These are phyloP conservation scores for Phytophthora capsici DNA, from an alignment of 352 stramenopile species.

Conservation along the genomic window DNA sequence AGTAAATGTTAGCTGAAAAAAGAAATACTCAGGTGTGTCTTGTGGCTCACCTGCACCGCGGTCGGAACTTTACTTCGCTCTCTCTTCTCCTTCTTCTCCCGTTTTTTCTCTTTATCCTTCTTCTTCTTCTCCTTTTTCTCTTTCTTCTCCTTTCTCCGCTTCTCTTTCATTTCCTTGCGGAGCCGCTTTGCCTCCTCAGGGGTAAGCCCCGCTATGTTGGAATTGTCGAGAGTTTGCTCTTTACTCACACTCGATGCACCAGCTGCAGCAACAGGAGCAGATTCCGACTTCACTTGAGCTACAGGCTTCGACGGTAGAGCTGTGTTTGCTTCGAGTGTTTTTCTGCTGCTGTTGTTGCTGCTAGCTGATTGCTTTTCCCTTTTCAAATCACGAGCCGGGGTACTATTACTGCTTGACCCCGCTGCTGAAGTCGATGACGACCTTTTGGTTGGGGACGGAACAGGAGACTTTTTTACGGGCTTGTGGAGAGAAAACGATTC, in stretches of 20 bases:
- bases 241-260: slow-evolving; percentile 17
- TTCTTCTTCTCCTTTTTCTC: slow-evolving; percentile 81
- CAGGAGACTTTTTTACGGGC: slow-evolving; percentile 38
- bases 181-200: slow-evolving; percentile 38
- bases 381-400: slow-evolving; percentile 19
- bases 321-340: slow-evolving; percentile 13
- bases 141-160: slow-evolving; percentile 72
- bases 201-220: slow-evolving; percentile 17
- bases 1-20: neutral
- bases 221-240: slow-evolving; percentile 9
- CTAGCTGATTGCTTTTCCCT: slow-evolving; percentile 9
- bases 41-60: slow-evolving; percentile 26
- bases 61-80: slow-evolving; percentile 46
- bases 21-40: neutral
- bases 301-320: slow-evolving; percentile 6
- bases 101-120: slow-evolving; percentile 65
- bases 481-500: slow-evolving; percentile 29
- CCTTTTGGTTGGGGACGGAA: slow-evolving; percentile 31
- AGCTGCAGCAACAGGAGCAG: neutral
- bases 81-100: slow-evolving; percentile 62
- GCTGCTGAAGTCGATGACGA: slow-evolving; percentile 10
- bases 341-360: neutral
- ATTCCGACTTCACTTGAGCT: slow-evolving; percentile 14
- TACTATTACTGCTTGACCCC: slow-evolving; percentile 11
- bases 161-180: slow-evolving; percentile 60